Base-by-base conservation (phyloP, 2,329 filamentous ascomycete genomes). In the Aureobasidium musti region DNA sequence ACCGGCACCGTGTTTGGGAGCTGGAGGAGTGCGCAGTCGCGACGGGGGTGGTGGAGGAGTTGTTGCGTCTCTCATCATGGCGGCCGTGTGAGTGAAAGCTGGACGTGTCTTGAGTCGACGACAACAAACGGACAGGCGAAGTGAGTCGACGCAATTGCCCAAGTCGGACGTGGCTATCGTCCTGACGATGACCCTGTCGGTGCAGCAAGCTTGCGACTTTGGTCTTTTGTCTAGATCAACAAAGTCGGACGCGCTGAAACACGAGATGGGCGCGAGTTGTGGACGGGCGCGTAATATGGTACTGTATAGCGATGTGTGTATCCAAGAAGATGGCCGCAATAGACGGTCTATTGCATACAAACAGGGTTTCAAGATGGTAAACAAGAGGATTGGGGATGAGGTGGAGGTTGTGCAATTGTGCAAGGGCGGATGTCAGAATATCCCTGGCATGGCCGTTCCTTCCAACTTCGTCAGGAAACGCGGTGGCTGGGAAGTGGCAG, bases 1-100 rank as follows among this genome's bases (percentile, higher is more conserved):
- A 72, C 82, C 87, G 43, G 78, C 67, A 56, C 89, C 90, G 73
- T 87, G 84, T 67, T 84, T 84, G 56, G 90, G 90, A 65, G 90
- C 87, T 47, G 85, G 84, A 68, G 90, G 90, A 57, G 88, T 91
- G 74, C 82, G 86, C 69, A 90, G 60, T 52, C 73, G 81, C 69
- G 86, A 87, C 60, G 88, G 85, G 70, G 89, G 88, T 50, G 89
- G 90, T 53, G 89, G 90, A 63, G 81, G 77, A 64, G 83, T 75
- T 57, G 77, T 65, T 23, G 67, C 54, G 49, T 65, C 49, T 54
- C 50, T 43, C 61, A 65, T 56, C 35, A 35, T 56, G 61, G 45
- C 59, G 43, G 59, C 19, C 21, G 45, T 41, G 49, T 28, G 37
- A 63, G 59, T 41, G 43, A 50, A 41, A 30, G 59, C n/a, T 23